phyloP scores from a whole-genome alignment of 306 rosid genomes.

The Lupinus albus region DNA sequence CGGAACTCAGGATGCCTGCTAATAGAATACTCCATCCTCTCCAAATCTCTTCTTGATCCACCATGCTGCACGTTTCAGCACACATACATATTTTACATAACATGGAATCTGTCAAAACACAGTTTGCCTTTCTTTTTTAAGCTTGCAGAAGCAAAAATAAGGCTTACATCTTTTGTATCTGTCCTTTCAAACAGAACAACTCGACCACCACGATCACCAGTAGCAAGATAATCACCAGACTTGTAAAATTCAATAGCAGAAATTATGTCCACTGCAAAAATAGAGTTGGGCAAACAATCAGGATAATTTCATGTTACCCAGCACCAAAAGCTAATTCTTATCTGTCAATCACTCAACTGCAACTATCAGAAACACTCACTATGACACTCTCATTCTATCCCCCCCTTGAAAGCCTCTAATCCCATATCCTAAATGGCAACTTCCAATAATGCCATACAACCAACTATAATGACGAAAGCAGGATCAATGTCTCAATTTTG shows the following conservation, averaged over 20 bases:
- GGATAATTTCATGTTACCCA: constrained; percentile 32
- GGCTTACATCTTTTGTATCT: constrained; percentile 84
- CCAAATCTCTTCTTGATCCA: constrained; percentile 79
- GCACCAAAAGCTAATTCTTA: constrained; percentile 36
- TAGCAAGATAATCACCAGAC: constrained; percentile 98
- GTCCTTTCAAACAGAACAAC: constrained; percentile 99
- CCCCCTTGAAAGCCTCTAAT: constrained; percentile 15
- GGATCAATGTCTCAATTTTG: neutral
- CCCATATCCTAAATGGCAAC: constrained; percentile 17
- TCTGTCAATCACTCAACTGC: constrained; percentile 25
- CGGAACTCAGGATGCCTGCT: constrained; percentile 96
- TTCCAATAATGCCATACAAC: neutral
- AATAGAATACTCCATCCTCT: constrained; percentile 78
- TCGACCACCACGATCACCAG: constrained; percentile 99
- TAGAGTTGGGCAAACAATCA: constrained; percentile 36
- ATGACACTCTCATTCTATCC: constrained; percentile 6
- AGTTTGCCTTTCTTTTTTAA: neutral
- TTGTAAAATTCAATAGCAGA: constrained; percentile 98
- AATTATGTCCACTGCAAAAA: constrained; percentile 90
- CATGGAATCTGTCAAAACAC: constrained; percentile 16
- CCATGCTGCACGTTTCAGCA: constrained; percentile 70
- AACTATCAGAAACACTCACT: constrained; percentile 16
- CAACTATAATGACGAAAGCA: neutral
- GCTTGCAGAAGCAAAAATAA: constrained; percentile 30
- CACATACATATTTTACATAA: constrained; percentile 35